Evolutionary conservation across 495 filamentous ascomycete species (phyloP).

Genomic region (Extremus antarcticus): DNA sequence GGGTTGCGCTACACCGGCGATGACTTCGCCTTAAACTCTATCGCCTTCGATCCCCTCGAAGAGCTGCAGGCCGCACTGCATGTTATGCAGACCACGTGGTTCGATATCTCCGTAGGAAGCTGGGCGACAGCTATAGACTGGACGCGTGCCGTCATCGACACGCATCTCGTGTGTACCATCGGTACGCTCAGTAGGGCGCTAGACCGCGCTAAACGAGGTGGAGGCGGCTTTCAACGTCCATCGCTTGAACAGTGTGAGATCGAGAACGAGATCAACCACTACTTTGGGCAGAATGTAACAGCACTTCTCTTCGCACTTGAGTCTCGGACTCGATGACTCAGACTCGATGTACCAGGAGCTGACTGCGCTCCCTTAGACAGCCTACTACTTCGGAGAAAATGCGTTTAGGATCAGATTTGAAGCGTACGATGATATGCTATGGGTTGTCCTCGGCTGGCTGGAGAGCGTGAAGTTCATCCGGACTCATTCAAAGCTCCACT

Average conservation of each 20-base stretch:
- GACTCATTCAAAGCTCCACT: slow-evolving; percentile 39
- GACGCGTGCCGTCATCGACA: slow-evolving; percentile 81
- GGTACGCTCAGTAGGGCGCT: slow-evolving; percentile 44
- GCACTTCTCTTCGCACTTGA: too few species aligned
- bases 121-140: slow-evolving; percentile 89
- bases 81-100: slow-evolving; percentile 67
- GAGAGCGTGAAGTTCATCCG: slow-evolving; percentile 68
- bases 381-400: slow-evolving; percentile 83
- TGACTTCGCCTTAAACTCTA: not conserved
- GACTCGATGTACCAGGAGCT: not conserved
- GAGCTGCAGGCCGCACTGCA: slow-evolving; percentile 29
- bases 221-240: slow-evolving; percentile 25
- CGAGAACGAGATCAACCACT: slow-evolving; percentile 70
- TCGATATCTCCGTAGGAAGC: slow-evolving; percentile 62
- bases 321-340: too few species aligned
- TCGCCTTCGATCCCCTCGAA: slow-evolving; percentile 32
- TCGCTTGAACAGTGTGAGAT: slow-evolving; percentile 27
- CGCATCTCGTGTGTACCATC: slow-evolving; percentile 62
- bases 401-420: slow-evolving; percentile 62
- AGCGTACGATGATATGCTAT: slow-evolving; percentile 93
- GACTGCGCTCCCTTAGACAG: slow-evolving; percentile 24
- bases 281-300: slow-evolving; percentile 54
- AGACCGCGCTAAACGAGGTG: slow-evolving; percentile 19
- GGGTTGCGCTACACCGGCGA: not conserved
- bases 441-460: slow-evolving; percentile 91